Base-by-base conservation (phyloP, 768 basidiomycete genomes). In the Pleurotus cornucopiae region DNA sequence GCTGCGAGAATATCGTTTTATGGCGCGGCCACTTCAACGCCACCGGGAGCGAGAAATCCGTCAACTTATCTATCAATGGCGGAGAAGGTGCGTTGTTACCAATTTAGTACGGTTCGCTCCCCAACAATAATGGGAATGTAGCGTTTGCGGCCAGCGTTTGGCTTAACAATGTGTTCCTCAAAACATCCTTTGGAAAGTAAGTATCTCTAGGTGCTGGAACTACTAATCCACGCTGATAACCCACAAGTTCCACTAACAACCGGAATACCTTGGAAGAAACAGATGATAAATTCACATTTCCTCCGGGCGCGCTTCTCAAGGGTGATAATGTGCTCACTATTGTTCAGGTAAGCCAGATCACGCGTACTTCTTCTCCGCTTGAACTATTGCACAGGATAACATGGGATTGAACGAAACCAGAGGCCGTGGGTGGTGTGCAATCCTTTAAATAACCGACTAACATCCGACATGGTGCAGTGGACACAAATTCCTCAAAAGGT, bases 71-170 rank as follows among this genome's bases (percentile, higher is more conserved):
- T 1, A 86, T 94, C 63, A 91, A 91, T 60, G 91, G 91, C 6
- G 89, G 91, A 9, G 78, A 82, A 77, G 88, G 88, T 86, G 55
- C n/a, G 37, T 2, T 9, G 3, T 7, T n/a, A n/a, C 3, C 3
- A 53, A 7, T 12, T 40, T n/a, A 43, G 18, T 53, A 40, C 18
- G 41, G 12, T 38, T 20, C 30, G 20, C 16, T 37, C 11, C 38
- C 20, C 6, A 11, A 40, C 40, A 14, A 18, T 26, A 2, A n/a
- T 21, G 39, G 2, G 45, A 51, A 37, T 56, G 45, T 48, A 26
- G 89, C 86, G 3, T 93, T 93, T 61, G 89, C 91, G 23, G 89
- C 89, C 3, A 89, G 86, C 49, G 83, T 92, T 12, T 92, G 89
- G 86, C 71, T 89, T 34, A 93, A 93, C 59, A 69, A 84, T 58